Conservation (phyloP, 129 eudicot species). For the Pulicaria dysenterica region DNA sequence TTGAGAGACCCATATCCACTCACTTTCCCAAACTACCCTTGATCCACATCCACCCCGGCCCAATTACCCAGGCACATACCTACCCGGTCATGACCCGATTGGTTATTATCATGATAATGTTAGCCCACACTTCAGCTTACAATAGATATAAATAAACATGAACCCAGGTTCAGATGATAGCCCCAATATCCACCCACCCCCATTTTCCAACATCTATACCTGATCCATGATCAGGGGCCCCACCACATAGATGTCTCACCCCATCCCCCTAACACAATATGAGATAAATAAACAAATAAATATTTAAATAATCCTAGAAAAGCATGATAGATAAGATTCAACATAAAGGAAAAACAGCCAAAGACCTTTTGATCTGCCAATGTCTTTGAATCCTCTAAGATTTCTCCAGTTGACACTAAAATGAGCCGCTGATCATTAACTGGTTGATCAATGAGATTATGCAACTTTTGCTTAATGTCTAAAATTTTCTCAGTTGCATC, state of each 20-base stretch:
- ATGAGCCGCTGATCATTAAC: constrained; percentile 71
- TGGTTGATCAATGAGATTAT: constrained; percentile 76
- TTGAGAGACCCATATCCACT: background rate
- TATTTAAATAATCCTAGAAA: background rate
- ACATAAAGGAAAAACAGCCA: background rate
- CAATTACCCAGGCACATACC: background rate
- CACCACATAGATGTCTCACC: background rate
- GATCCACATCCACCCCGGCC: background rate
- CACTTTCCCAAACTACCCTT: background rate
- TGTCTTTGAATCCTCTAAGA: constrained; percentile 86
- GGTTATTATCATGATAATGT: background rate
- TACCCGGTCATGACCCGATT: background rate
- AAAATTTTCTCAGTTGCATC: constrained; percentile 80
- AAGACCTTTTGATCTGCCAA: constrained; percentile 93
- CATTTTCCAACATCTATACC: background rate
- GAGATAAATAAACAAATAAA: background rate
- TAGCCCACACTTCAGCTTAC: background rate
- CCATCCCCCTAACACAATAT: background rate
- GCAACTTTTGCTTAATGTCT: constrained; percentile 84
- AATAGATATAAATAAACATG: background rate
- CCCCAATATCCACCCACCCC: background rate
- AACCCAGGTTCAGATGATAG: background rate
- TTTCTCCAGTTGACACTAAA: constrained; percentile 60
- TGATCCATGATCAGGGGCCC: too few species aligned
- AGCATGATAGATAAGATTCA: constrained; percentile 10